Evolutionary conservation across 2,329 filamentous ascomycete genomes (phyloP).

Genomic region (Alternaria dauci): DNA sequence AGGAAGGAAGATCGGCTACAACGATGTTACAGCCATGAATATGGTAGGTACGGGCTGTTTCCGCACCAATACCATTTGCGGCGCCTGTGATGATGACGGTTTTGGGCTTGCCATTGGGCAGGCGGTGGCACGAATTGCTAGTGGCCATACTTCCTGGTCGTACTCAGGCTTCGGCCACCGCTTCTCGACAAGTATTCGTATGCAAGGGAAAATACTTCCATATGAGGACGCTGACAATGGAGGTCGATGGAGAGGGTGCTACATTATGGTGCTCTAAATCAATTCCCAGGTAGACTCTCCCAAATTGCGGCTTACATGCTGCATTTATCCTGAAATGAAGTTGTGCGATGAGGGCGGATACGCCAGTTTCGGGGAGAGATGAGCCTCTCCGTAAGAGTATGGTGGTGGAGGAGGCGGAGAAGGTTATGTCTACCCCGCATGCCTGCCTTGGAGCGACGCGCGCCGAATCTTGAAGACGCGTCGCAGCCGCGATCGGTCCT

Average conservation of each 20-base stretch:
- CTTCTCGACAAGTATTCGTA: not conserved
- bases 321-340: not conserved
- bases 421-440: not conserved
- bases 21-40: conserved; percentile 51
- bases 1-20: conserved; percentile 48
- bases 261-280: not conserved
- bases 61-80: conserved; percentile 54
- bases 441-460: not conserved
- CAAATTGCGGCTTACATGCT: not conserved
- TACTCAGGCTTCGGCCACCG: not conserved
- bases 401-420: not conserved
- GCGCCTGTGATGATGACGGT: conserved; percentile 54
- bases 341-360: not conserved
- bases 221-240: not conserved
- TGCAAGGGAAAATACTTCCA: not conserved
- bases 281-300: not conserved
- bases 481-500: conserved; percentile 1
- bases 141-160: not conserved
- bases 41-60: conserved; percentile 51
- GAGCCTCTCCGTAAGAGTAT: not conserved
- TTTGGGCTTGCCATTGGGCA: conserved; percentile 36
- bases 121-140: conserved; percentile 10
- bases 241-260: not conserved
- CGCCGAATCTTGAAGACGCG: not conserved
- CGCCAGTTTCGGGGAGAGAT: not conserved